Base-by-base conservation (phyloP, 2,329 filamentous ascomycete genomes). In the Sordariomycetes sp. region DNA sequence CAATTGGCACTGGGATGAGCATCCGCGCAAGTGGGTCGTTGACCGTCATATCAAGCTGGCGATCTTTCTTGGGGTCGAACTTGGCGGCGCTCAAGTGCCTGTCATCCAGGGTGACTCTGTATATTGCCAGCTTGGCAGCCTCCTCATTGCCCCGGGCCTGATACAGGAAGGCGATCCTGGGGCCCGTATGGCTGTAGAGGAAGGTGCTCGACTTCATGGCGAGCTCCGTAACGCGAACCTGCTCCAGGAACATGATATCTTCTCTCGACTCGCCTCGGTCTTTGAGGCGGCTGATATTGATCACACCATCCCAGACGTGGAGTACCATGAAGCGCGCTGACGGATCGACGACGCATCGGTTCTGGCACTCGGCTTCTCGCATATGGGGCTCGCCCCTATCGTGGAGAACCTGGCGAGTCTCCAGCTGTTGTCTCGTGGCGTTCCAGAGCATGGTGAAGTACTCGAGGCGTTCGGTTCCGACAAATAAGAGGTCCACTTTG, bases 371-470 rank as follows among this genome's bases (percentile, higher is more conserved):
- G 8, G 88, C 87, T 66, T 95, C 88, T 57, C 90, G 78, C 80
- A 86, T 81, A 61, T 83, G 79, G 43, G 75, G 79, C 65, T 86
- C 82, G 35, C 79, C 74, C 1, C 72, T 66, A 61, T 87, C 82
- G 48, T 76, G 72, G 48, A 82, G 79, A 1, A 72, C 65, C 64
- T 79, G 74, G 24, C 79, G 68, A 0, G 78, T 81, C 10, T 80
- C 76, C 2, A 87, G 70, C 59, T 75, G 69, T 22, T 71, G 71
- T 4, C 67, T 75, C 68, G 80, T 71, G 0, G 79, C 66, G 65
- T 97, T 85, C 92, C 94, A 99, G 18, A 80, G 85, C 22, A 96
- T 72, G 1, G 90, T 96, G 70, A 97, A 96, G 74, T 96, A 97
- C 66, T 91, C 86, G 64, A 89, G 88, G 58, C 88, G 85, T 68